Conservation (phyloP, 2,329 filamentous ascomycete species). For the Cladophialophora yegresii region DNA sequence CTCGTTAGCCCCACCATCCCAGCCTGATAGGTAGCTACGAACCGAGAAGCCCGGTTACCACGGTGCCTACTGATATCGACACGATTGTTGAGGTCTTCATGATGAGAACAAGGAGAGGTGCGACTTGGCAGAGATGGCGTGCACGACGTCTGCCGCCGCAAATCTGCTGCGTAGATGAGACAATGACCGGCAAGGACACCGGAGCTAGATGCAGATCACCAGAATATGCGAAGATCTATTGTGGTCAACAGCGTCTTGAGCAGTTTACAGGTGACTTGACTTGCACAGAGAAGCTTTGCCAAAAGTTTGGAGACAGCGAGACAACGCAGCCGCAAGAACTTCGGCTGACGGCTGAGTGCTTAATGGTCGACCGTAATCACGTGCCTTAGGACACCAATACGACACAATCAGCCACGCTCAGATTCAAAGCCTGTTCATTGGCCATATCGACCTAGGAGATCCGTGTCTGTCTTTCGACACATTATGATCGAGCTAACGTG, state of each 20-base stretch:
- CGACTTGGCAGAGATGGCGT: background rate
- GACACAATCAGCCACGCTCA: background rate
- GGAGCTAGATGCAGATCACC: background rate
- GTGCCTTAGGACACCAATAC: too few species aligned
- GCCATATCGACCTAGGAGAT: background rate
- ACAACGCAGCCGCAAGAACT: background rate
- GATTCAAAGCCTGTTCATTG: background rate
- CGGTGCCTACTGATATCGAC: slow-evolving; percentile 59
- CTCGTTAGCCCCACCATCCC: slow-evolving; percentile 24
- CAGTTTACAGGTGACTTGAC: background rate
- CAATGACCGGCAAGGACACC: background rate
- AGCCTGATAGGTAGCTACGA: slow-evolving; percentile 34
- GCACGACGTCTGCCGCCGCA: background rate
- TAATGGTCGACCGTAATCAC: background rate
- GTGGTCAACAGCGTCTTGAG: background rate
- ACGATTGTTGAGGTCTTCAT: slow-evolving; percentile 58
- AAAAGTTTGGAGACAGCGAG: background rate
- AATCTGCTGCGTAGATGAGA: background rate
- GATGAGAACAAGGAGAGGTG: slow-evolving; percentile 4
- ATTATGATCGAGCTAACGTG: too few species aligned
- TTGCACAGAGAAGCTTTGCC: background rate
- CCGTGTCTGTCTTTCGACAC: too few species aligned
- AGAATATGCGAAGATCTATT: background rate
- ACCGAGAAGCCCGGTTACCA: slow-evolving; percentile 60
- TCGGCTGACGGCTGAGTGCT: background rate